Evolutionary conservation across 768 basidiomycete species (phyloP), one percentile per base, ranked within the genome.

Genomic region (Mycena epipterygia): DNA sequence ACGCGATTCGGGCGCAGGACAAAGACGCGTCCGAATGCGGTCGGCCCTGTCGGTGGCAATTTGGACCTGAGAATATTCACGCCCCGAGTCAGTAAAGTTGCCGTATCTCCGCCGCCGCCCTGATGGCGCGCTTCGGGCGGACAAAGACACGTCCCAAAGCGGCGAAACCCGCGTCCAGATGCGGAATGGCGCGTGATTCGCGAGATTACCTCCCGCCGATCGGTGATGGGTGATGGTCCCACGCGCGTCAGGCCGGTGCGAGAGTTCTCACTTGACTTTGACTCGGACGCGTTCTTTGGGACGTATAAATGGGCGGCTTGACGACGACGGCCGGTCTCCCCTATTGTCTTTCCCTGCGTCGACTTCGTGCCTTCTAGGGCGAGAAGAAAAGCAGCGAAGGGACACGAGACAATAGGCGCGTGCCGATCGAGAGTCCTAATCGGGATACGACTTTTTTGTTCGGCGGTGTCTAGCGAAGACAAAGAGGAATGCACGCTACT

Each of bases 401-500:
- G n/a, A n/a, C n/a, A n/a, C 68, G 39, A 63, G 67, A 70, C 68
- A 73, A 67, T 70, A 68, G 61, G 62, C 69, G 64, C 30, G 6
- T 21, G 21, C 13, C 51, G 44, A 62, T 56, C 60, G 33, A 48
- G 37, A 27, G 37, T 33, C 60, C 55, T 33, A 64, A 58, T 62
- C 52, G 51, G 61, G 57, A 64, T 46, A 42, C 72, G 76, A 76
- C 74, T 82, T 83, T 85, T 83, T 81, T 84, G 64, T 65, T 64
- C 52, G 64, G 42, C 64, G 53, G 19, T 8, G 75, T 77, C 78
- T 73, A 69, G 73, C 76, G 68, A 76, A 72, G 76, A 78, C 77
- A 81, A 83, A 81, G 77, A 78, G n/a, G n/a, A 71, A 72, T 76
- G 75, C 66, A 35, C 59, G 64, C 60, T 80, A 80, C 78, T 80